Percentiles rank a stretch among this genome's conserved stretches.
Conservation (phyloP, 768 basidiomycete genomes). For the Leccinellum albellum region DNA sequence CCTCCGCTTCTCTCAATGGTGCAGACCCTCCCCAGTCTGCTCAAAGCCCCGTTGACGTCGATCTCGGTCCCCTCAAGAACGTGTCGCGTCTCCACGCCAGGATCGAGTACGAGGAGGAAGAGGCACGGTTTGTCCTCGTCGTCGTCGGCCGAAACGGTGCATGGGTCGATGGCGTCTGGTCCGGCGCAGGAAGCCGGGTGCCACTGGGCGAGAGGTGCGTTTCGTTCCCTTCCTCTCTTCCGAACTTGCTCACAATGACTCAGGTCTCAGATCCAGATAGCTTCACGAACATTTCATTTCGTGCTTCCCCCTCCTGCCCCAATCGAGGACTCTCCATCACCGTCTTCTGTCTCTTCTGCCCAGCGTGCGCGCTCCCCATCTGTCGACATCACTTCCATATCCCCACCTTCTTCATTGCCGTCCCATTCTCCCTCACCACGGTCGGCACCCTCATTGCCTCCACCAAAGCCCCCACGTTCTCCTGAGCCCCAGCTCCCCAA, state of each 20-base stretch:
- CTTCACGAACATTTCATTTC: constrained; percentile 95
- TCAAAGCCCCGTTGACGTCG: constrained; percentile 66
- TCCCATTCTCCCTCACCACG: constrained; percentile 69
- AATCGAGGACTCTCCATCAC: constrained; percentile 77
- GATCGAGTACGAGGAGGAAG: constrained; percentile 90
- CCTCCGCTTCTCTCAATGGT: constrained; percentile 47
- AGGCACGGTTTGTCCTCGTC: constrained; percentile 81
- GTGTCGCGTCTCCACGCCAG: constrained; percentile 96
- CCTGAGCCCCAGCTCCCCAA: constrained; percentile 57
- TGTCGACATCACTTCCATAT: constrained; percentile 77
- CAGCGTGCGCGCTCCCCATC: constrained; percentile 72
- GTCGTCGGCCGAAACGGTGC: constrained; percentile 97
- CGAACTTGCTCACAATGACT: constrained; percentile 12
- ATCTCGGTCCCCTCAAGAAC: constrained; percentile 94
- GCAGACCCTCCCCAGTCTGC: constrained; percentile 37
- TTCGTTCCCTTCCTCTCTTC: background rate
- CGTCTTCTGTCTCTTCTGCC: constrained; percentile 70
- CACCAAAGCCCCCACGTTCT: constrained; percentile 44
- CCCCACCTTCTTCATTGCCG: constrained; percentile 76
- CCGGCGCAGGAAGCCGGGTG: constrained; percentile 82
- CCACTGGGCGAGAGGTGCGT: constrained; percentile 78
- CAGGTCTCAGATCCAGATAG: constrained; percentile 95
- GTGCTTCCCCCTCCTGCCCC: constrained; percentile 85
- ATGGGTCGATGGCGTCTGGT: constrained; percentile 98
- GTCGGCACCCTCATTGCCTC: constrained; percentile 39